Evolutionary conservation across 345 rosid species (phyloP).

Genomic region (Corymbia maculata): DNA sequence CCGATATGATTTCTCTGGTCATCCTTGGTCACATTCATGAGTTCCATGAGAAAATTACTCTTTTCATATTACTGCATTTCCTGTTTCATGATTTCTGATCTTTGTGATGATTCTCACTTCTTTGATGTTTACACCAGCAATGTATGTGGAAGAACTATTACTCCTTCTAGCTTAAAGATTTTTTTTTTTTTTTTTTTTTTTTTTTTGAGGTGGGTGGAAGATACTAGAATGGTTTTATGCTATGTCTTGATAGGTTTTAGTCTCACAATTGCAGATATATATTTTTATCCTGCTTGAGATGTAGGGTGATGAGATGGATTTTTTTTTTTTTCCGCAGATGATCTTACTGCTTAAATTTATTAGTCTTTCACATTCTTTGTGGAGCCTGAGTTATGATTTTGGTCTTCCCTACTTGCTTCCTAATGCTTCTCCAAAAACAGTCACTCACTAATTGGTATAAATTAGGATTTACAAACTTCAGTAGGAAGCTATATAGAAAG

Average conservation of each 20-base stretch:
- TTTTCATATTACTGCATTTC: not conserved
- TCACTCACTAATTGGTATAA: not conserved
- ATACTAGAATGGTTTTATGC: not conserved
- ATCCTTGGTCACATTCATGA: not conserved
- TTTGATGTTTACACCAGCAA: not conserved
- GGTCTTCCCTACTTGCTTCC: not conserved
- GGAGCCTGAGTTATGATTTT: not conserved
- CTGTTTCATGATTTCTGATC: not conserved
- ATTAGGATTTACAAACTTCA: not conserved
- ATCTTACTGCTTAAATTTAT: not conserved
- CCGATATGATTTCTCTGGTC: not conserved
- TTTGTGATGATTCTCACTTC: not conserved
- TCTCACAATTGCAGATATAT: not conserved
- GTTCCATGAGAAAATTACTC: not conserved
- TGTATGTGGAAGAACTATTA: not conserved
- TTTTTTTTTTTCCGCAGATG: not conserved
- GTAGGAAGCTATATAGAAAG: not conserved
- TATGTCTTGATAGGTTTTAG: not conserved
- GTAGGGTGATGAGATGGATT: not conserved
- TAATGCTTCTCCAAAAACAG: not conserved
- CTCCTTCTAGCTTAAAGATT: not conserved
- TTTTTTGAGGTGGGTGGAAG: not conserved
- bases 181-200: too few relatives aligned
- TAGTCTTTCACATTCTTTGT: not conserved
- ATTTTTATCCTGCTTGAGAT: not conserved